Evolutionary conservation across 257 asterid species (phyloP), one percentile per base, ranked within the genome.

Genomic region (Parsonsia alboflavescens): DNA sequence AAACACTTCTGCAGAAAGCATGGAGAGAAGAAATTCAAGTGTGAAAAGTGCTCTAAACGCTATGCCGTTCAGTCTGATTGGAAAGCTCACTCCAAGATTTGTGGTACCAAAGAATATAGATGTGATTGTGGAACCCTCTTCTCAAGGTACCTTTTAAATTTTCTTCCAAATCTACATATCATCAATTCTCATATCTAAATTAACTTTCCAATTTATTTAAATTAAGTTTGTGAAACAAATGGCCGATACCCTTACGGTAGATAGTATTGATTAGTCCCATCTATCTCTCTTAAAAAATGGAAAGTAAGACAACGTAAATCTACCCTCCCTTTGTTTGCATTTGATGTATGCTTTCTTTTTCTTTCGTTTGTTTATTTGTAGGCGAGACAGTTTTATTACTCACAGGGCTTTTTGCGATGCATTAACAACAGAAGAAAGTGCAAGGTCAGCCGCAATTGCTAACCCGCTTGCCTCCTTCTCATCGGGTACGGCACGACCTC

Each of bases 371-470:
- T 85, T 42, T 49, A 77, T 49, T 44, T 59, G 21, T 92, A 90
- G 98, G 94, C 83, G 98, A 72, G 98, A 93, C 82, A 91, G 98
- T 84, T 91, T 93, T 80, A 89, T 93, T 56, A 91, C 98, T 19
- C 98, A 93, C 70, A 85, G 98, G 65, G 97, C 97, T 5, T 93
- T 93, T 76, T 93, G 98, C 45, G 98, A 93, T 64, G 98, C 98
- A 57, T 54, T 92, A 50, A 88, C 97, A 50, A 88, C 97, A 0
- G 97, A 92, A 80, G 97, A 92, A 77, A 90, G 87, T 85, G 77
- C 86, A 92, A 92, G 79, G 89, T 80, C 76, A 89, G 85, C 72
- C 92, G 80, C 76, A 80, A 83, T 24, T 12, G 10, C 85, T n/a
- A n/a, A 82, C 82, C 58, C 22, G 5, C 5, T 0, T n/a, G 1